Percentiles rank a stretch among this genome's conserved stretches.
phyloP scores from a whole-genome alignment of 1,284 basidiomycete species.

The Chondrostereum purpureum region DNA sequence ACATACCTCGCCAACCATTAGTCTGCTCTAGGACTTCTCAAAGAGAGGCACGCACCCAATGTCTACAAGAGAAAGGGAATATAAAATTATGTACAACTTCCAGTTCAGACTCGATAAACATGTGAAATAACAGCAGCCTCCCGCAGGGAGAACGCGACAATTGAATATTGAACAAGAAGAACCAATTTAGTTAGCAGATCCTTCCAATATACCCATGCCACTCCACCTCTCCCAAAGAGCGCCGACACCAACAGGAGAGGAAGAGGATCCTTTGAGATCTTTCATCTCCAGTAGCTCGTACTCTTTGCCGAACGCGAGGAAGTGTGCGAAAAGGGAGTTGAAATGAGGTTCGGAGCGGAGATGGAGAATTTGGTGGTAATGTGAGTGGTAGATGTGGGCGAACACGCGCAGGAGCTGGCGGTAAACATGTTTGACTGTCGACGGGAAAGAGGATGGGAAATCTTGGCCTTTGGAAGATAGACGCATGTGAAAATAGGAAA shows the following conservation, averaged over 20 bases:
- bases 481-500: conserved; percentile 5
- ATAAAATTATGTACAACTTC: too few species aligned
- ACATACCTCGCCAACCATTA: too few species aligned
- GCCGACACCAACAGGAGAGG: conserved; percentile 68
- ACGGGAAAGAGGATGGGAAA: conserved; percentile 85
- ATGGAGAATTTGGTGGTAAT: conserved; percentile 90
- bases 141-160: too few species aligned
- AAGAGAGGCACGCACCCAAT: too few species aligned
- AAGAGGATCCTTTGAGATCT: conserved; percentile 73
- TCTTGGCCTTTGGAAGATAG: conserved; percentile 60
- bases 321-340: conserved; percentile 97
- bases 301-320: conserved; percentile 88
- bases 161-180: too few species aligned
- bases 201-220: conserved; percentile 52
- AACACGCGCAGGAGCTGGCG: conserved; percentile 95
- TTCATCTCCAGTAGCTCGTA: conserved; percentile 90
- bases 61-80: too few species aligned
- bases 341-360: conserved; percentile 94
- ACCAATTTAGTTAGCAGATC: conserved; percentile 18
- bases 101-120: too few species aligned
- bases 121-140: too few species aligned
- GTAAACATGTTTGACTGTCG: conserved; percentile 94
- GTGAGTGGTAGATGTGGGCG: conserved; percentile 95
- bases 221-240: conserved; percentile 87
- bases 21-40: too few species aligned